Evolutionary conservation across 345 rosid genomes (phyloP).

Genomic region (Eutrema yunnanense): DNA sequence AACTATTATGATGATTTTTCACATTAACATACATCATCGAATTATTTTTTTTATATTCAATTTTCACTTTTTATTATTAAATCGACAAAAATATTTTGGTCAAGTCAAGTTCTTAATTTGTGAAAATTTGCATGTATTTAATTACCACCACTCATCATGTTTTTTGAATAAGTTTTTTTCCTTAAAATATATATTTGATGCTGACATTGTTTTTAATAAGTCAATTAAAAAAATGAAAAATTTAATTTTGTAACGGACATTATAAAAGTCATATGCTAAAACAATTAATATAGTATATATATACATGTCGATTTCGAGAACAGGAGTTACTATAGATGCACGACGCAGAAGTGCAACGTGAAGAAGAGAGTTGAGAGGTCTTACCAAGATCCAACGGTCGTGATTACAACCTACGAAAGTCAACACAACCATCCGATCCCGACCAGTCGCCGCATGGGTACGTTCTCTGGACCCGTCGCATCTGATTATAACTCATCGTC

Average conservation of each 20-base stretch:
- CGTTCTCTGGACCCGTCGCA: constrained; percentile 29
- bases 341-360: constrained; percentile 76
- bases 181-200: not conserved
- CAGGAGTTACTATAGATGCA: constrained; percentile 95
- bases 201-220: not conserved
- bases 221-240: not conserved
- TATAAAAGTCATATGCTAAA: constrained; percentile 6
- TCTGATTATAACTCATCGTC: constrained; percentile 10
- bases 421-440: constrained; percentile 84
- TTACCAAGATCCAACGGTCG: constrained; percentile 70
- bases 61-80: not conserved
- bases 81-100: not conserved
- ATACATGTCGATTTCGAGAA: not conserved
- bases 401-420: constrained; percentile 88
- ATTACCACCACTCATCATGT: not conserved
- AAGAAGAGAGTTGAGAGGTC: constrained; percentile 91
- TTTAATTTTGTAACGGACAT: not conserved
- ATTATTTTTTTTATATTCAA: too few relatives aligned
- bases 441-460: constrained; percentile 40
- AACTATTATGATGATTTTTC: not conserved
- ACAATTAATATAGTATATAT: not conserved
- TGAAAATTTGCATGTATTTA: not conserved
- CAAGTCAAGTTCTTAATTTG: not conserved
- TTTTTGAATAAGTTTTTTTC: not conserved
- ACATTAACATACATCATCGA: not conserved